A percentile compares a stretch with the other conserved stretches of the same genome.
Conservation (phyloP, 805 yeast genomes). For the Pichia membranifaciens region DNA sequence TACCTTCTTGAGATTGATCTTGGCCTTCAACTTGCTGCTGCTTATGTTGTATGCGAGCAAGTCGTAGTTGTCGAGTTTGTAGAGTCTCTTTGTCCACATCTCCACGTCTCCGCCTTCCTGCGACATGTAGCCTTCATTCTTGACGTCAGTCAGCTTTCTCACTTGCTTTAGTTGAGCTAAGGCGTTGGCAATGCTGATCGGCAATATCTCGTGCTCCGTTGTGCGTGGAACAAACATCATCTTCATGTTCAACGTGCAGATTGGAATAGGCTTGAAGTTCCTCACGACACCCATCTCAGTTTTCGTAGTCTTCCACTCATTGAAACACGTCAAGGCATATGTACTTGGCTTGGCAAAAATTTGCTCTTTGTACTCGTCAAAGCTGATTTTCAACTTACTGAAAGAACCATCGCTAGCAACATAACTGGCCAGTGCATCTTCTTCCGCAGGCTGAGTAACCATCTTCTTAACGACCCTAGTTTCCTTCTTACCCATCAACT, state of each 20-base stretch:
- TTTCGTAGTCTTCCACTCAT: conserved; percentile 68
- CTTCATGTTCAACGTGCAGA: conserved; percentile 63
- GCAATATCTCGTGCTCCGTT: conserved; percentile 55
- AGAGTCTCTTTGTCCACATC: conserved; percentile 67
- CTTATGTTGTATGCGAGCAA: conserved; percentile 72
- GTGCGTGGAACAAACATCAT: conserved; percentile 66
- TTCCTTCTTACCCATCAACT: conserved; percentile 35
- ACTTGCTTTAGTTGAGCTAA: conserved; percentile 36
- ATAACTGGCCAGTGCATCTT: conserved; percentile 55
- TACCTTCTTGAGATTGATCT: conserved; percentile 69
- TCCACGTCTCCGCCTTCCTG: conserved; percentile 92
- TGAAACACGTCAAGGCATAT: conserved; percentile 58
- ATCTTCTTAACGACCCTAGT: conserved; percentile 44
- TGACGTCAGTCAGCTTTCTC: conserved; percentile 22
- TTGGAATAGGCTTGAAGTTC: conserved; percentile 44
- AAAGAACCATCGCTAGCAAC: conserved; percentile 87
- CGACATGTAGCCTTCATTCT: conserved; percentile 63
- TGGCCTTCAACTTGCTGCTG: conserved; percentile 63
- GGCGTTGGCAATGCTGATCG: conserved; percentile 61
- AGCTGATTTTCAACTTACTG: conserved; percentile 68
- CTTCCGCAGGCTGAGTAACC: conserved; percentile 41
- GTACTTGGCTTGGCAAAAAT: conserved; percentile 48
- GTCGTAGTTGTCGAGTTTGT: conserved; percentile 64
- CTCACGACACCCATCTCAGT: conserved; percentile 27
- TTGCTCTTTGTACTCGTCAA: conserved; percentile 49